Percentiles rank a stretch among this genome's conserved stretches.
These are phyloP conservation scores for Botrytis deweyae DNA, from an alignment of 2,329 filamentous ascomycete genomes.

Conservation along the genomic window DNA sequence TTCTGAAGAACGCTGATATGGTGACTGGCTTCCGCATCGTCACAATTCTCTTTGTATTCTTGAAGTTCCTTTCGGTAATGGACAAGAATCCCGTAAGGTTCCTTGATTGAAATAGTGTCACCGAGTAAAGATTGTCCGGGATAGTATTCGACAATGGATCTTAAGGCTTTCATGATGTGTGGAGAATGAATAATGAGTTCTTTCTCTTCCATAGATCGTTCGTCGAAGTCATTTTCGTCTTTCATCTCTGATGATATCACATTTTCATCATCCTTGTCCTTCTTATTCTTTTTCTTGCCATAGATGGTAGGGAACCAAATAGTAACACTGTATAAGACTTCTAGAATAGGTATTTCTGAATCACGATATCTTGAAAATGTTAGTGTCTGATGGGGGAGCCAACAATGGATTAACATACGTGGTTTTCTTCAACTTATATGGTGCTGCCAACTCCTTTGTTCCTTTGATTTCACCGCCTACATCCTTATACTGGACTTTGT, in stretches of 20 bases:
- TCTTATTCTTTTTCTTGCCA: conserved; percentile 25
- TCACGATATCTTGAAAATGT: conserved; percentile 25
- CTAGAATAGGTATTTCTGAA: conserved; percentile 28
- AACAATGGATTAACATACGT: conserved; percentile 14
- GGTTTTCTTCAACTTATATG: conserved; percentile 31
- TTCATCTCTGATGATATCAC: background rate
- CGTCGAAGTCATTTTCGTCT: conserved; percentile 27
- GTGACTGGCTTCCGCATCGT: conserved; percentile 28
- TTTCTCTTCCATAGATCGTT: conserved; percentile 32
- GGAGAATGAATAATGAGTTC: conserved; percentile 32
- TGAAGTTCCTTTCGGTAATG: conserved; percentile 32
- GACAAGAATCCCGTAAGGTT: conserved; percentile 44
- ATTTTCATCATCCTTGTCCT: conserved; percentile 24
- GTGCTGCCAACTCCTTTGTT: conserved; percentile 28
- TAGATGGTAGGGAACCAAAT: conserved; percentile 32
- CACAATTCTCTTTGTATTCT: conserved; percentile 28
- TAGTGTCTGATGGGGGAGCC: background rate
- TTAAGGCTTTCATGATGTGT: conserved; percentile 32
- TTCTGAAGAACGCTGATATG: conserved; percentile 29
- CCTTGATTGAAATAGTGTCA: conserved; percentile 30
- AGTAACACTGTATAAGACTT: conserved; percentile 30
- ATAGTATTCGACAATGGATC: conserved; percentile 31
- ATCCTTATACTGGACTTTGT: conserved; percentile 33
- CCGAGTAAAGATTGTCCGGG: conserved; percentile 29
- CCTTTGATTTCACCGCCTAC: conserved; percentile 30